Percentiles rank a stretch among this genome's conserved stretches.
Conservation (phyloP, 305 asterid genomes). For the Fraxinus velutina region DNA sequence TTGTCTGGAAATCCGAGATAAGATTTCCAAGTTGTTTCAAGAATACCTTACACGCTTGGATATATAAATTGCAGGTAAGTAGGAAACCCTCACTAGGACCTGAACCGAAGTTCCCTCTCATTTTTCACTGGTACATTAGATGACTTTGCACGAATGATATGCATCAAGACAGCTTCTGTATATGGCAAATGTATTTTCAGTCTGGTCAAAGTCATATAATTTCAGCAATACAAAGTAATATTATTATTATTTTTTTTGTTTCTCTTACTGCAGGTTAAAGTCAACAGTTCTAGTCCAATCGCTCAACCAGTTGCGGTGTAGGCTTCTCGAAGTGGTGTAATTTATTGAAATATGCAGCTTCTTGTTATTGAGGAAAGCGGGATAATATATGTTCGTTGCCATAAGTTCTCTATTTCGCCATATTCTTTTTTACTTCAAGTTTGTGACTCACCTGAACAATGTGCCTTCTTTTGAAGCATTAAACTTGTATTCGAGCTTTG, state of each 20-base stretch:
- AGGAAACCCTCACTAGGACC: slow-evolving; percentile 52
- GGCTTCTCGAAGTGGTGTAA: slow-evolving; percentile 25
- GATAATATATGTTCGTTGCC: slow-evolving; percentile 4
- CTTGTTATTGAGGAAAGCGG: slow-evolving; percentile 19
- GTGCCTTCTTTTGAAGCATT: not conserved
- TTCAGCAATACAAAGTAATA: slow-evolving; percentile 13
- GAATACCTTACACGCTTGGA: slow-evolving; percentile 51
- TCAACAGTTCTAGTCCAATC: slow-evolving; percentile 48
- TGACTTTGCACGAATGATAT: slow-evolving; percentile 25
- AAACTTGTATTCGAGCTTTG: slow-evolving; percentile 19
- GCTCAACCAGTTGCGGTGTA: slow-evolving; percentile 65
- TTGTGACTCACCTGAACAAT: not conserved
- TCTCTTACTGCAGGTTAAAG: slow-evolving; percentile 58
- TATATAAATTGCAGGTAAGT: slow-evolving; percentile 66
- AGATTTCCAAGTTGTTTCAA: slow-evolving; percentile 33
- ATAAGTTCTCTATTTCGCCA: slow-evolving; percentile 12
- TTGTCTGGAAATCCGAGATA: slow-evolving; percentile 20
- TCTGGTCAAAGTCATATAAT: not conserved
- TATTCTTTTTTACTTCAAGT: slow-evolving; percentile 11
- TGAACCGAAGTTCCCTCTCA: slow-evolving; percentile 61
- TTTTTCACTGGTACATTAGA: slow-evolving; percentile 57
- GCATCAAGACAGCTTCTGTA: slow-evolving; percentile 20
- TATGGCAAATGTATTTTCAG: slow-evolving; percentile 11
- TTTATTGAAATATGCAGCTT: slow-evolving; percentile 17
- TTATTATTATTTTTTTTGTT: not conserved